Percentiles rank a stretch among this genome's conserved stretches.
phyloP scores from a whole-genome alignment of 2,329 filamentous ascomycete genomes.

The Aaosphaeria pasadenensis region DNA sequence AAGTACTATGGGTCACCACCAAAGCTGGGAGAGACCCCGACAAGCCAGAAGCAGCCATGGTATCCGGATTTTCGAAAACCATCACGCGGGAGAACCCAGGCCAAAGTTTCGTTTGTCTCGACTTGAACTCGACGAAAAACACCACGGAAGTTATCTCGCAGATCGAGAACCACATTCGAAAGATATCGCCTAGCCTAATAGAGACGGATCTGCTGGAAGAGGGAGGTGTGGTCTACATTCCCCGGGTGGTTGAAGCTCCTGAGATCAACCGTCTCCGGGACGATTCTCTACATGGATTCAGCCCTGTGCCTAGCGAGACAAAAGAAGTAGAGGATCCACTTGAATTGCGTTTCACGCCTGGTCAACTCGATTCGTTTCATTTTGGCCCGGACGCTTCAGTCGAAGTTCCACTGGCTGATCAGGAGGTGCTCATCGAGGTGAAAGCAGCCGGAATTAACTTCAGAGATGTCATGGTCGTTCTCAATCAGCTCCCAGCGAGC shows the following conservation, averaged over 20 bases:
- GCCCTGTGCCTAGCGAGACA: too few species aligned
- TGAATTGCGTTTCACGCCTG: conserved; percentile 1
- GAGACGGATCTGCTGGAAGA: background rate
- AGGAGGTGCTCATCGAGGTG: background rate
- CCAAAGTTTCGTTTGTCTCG: too few species aligned
- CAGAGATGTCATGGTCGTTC: background rate
- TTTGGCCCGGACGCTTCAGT: conserved; percentile 1
- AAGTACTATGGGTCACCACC: too few species aligned
- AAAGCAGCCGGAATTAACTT: background rate
- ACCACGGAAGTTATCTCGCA: background rate
- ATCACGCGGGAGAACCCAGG: too few species aligned
- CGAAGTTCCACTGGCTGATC: background rate
- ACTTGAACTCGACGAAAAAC: too few species aligned
- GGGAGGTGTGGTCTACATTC: background rate
- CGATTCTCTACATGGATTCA: too few species aligned
- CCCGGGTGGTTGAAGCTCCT: too few species aligned
- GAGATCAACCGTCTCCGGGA: too few species aligned
- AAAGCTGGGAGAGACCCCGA: too few species aligned
- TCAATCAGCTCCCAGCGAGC: background rate
- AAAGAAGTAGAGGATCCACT: background rate
- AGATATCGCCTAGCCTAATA: background rate
- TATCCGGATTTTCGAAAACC: too few species aligned
- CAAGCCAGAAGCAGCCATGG: too few species aligned
- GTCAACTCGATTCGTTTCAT: conserved; percentile 3
- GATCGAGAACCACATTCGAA: background rate